Evolutionary conservation across 2,329 filamentous ascomycete species (phyloP).

Genomic region (Phialemonium atrogriseum): DNA sequence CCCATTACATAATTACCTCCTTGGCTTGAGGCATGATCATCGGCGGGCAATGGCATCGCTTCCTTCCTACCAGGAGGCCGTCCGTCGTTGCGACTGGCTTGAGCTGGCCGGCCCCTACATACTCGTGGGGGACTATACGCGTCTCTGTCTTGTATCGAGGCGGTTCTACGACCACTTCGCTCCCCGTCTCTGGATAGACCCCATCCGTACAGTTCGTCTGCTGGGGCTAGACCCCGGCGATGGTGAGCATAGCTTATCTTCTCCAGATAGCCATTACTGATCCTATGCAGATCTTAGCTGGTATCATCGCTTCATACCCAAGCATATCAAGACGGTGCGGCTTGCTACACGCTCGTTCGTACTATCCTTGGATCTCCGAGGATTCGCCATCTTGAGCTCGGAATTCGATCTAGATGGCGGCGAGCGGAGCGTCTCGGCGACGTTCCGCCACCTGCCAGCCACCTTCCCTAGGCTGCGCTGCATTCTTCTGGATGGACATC

Average conservation of each 20-base stretch:
- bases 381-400: conserved; percentile 29
- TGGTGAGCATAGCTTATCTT: conserved; percentile 10
- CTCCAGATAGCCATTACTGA: conserved; percentile 9
- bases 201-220: conserved; percentile 29
- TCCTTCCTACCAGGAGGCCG: conserved; percentile 48
- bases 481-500: conserved; percentile 39
- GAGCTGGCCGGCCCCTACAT: conserved; percentile 37
- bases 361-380: conserved; percentile 38
- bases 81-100: conserved; percentile 38
- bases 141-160: conserved; percentile 39
- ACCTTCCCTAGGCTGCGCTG: conserved; percentile 36
- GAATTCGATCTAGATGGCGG: conserved; percentile 32
- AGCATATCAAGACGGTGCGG: conserved; percentile 25
- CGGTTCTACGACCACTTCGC: conserved; percentile 41
- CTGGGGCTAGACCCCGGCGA: conserved; percentile 32
- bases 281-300: conserved; percentile 37
- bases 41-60: conserved; percentile 28
- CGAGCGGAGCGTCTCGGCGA: conserved; percentile 27
- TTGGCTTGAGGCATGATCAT: too few species aligned
- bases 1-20: too few species aligned
- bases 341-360: conserved; percentile 33
- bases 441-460: conserved; percentile 27
- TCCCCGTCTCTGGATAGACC: conserved; percentile 44
- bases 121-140: conserved; percentile 28
- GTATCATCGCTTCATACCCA: conserved; percentile 37